Base-by-base conservation (phyloP, 176 grass and related monocot genomes). In the Triticum urartu region DNA sequence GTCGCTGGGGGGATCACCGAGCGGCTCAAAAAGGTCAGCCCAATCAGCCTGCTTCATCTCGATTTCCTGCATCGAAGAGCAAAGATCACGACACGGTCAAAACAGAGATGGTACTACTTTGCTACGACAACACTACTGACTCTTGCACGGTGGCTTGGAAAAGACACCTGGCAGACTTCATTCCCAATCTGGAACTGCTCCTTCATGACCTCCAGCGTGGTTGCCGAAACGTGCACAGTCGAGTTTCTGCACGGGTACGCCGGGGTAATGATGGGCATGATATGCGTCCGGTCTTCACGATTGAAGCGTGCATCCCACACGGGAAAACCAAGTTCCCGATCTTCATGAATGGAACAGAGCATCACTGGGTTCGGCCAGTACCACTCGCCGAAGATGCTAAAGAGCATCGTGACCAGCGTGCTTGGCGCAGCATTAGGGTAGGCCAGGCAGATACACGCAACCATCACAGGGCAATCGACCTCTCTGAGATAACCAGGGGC, bases 251-350 rank as follows among this genome's bases (percentile, higher is more conserved):
- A 95, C 1, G 95, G 95, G 84, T 98, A 98, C 8, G 93, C 95
- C 32, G 95, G 95, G 22, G 95, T 98, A 79, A 98, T 98, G 68
- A 98, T 98, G n/a, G 95, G 95, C 95, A 98, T 98, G 71, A 90
- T 87, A 77, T 98, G 93, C 54, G 33, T 81, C 62, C 75, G 85
- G 58, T 98, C 95, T 56, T 91, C 84, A 85, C 60, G 91, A 84
- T 91, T 88, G 77, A 90, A 95, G 6, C 91, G 91, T 85, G 93
- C 89, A 84, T 98, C 89, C 95, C 95, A 98, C 21, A 95, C 86
- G 7, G 93, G 86, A 54, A 98, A 98, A 71, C 87, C 91, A 83
- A 90, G 66, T 38, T 95, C 93, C 74, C 60, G 0, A 62, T 98
- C 88, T 80, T 95, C 91, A n/a, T 98, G 83, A 56, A 98, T 98